Conservation (phyloP, 2,329 filamentous ascomycete genomes). For the Parasarocladium wereldwijsianum region DNA sequence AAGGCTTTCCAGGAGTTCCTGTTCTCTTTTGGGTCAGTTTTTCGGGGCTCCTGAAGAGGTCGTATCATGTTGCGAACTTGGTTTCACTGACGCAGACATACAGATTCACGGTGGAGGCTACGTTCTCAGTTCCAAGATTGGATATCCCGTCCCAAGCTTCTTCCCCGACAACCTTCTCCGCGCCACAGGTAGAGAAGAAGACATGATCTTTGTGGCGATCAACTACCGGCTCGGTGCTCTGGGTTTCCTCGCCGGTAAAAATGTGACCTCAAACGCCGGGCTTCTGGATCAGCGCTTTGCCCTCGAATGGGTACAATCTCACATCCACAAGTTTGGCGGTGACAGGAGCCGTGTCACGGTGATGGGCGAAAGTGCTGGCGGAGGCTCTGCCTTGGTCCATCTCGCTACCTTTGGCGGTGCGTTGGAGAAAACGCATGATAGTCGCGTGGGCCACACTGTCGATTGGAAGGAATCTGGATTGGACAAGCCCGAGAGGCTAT, state of each 20-base stretch:
- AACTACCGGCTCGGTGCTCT: constrained; percentile 24
- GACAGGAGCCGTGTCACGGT: constrained; percentile 26
- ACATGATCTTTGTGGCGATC: constrained; percentile 20
- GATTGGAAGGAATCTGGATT: neutral
- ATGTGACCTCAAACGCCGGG: constrained; percentile 20
- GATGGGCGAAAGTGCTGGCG: constrained; percentile 31
- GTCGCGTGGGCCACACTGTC: no score
- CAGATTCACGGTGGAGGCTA: constrained; percentile 23
- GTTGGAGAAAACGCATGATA: no score
- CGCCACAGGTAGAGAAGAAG: constrained; percentile 2
- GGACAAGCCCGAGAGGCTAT: constrained; percentile 1
- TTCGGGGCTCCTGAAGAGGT: no score
- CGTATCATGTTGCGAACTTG: neutral
- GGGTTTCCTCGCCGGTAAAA: constrained; percentile 21
- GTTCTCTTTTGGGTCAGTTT: constrained; percentile 8
- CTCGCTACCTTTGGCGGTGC: constrained; percentile 1
- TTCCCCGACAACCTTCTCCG: constrained; percentile 13
- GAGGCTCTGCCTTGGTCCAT: constrained; percentile 16
- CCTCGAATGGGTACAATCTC: constrained; percentile 28
- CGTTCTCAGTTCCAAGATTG: constrained; percentile 15
- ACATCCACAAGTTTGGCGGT: constrained; percentile 29
- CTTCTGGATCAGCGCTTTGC: constrained; percentile 24
- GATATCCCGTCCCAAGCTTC: constrained; percentile 8
- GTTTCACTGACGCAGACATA: constrained; percentile 11
- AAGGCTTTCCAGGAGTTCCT: constrained; percentile 13